Evolutionary conservation across 305 asterid species (phyloP).

Genomic region (Nicotiana rustica): DNA sequence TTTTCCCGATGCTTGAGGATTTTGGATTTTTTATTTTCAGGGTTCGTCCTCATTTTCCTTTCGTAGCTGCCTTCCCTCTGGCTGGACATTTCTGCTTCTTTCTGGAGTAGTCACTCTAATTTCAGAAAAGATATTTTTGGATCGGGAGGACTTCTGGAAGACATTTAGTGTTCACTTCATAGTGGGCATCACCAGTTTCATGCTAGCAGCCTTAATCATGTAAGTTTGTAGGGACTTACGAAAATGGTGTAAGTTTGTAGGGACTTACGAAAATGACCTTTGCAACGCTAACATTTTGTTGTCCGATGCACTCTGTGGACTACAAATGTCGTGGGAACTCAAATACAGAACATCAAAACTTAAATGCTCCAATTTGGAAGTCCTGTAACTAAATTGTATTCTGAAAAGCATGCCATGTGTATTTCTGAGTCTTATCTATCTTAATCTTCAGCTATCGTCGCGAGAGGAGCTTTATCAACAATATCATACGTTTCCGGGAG

Average conservation of each 20-base stretch:
- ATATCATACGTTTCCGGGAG: constrained; percentile 71
- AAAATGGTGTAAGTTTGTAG: no score
- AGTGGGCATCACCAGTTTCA: constrained; percentile 69
- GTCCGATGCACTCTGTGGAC: not conserved
- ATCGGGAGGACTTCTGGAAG: constrained; percentile 79
- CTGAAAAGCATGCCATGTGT: not conserved
- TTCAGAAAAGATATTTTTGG: constrained; percentile 68
- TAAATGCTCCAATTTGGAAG: not conserved
- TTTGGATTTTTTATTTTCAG: constrained; percentile 47
- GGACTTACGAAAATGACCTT: not conserved
- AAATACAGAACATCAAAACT: not conserved
- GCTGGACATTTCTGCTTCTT: constrained; percentile 64
- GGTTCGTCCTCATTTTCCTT: constrained; percentile 83
- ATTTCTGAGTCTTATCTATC: constrained; percentile 24
- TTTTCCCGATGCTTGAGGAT: not conserved
- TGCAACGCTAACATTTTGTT: not conserved
- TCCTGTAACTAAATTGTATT: not conserved
- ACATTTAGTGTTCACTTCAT: constrained; percentile 74
- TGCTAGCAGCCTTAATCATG: constrained; percentile 64
- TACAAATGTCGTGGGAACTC: not conserved
- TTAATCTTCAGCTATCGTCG: constrained; percentile 60
- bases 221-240: constrained; percentile 47
- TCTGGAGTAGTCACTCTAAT: constrained; percentile 71
- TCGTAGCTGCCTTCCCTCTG: constrained; percentile 76
- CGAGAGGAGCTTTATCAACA: constrained; percentile 76